These are phyloP conservation scores for Niveomyces coronatus DNA, from an alignment of 2,329 filamentous ascomycete species.

Conservation along the genomic window DNA sequence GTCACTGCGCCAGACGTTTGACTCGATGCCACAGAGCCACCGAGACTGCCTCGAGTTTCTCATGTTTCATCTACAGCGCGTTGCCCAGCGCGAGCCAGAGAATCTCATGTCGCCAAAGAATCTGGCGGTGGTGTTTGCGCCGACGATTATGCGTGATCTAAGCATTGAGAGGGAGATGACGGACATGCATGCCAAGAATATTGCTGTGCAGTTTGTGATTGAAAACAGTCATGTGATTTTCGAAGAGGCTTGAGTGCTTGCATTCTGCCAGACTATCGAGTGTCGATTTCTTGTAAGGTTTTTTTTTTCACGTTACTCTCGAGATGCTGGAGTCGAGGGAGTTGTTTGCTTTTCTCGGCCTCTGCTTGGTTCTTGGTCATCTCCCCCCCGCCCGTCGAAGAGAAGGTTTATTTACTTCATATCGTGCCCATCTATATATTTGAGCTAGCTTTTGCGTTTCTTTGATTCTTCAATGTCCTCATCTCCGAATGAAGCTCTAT, in stretches of 20 bases:
- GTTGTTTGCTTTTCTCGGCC: too few species aligned
- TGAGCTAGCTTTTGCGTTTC: too few species aligned
- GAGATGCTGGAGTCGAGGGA: too few species aligned
- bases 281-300: too few species aligned
- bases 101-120: constrained; percentile 98
- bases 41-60: constrained; percentile 86
- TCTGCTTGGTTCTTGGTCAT: too few species aligned
- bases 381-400: too few species aligned
- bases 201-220: constrained; percentile 84
- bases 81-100: constrained; percentile 70
- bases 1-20: constrained; percentile 63
- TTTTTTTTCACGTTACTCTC: too few species aligned
- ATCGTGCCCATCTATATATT: too few species aligned
- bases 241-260: constrained; percentile 30
- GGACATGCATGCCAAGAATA: constrained; percentile 89
- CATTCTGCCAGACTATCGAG: too few species aligned
- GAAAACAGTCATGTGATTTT: constrained; percentile 84
- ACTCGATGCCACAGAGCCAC: constrained; percentile 72
- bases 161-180: constrained; percentile 91
- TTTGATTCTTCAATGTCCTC: too few species aligned
- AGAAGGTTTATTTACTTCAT: too few species aligned
- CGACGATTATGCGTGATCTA: constrained; percentile 89
- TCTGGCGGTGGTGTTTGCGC: constrained; percentile 91
- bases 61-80: constrained; percentile 83
- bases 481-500: too few species aligned